Conservation (phyloP, 495 filamentous ascomycete genomes). For the Apodospora peruviana region DNA sequence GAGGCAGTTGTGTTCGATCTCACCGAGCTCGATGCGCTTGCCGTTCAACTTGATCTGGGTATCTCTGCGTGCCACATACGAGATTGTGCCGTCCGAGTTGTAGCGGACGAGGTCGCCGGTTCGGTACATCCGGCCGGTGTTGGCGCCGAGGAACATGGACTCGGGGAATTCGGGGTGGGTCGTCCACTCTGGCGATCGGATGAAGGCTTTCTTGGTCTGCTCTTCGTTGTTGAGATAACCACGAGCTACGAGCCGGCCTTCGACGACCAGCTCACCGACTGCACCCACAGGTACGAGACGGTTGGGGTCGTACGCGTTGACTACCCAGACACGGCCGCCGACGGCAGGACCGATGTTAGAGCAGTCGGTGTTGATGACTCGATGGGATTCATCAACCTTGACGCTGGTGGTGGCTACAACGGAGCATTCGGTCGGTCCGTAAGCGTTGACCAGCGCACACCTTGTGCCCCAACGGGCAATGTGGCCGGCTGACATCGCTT, state of each 20-base stretch:
- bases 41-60: slow-evolving; percentile 39
- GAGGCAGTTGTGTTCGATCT: slow-evolving; percentile 25
- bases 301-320: slow-evolving; percentile 45
- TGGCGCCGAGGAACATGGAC: no score
- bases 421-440: slow-evolving; percentile 46
- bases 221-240: slow-evolving; percentile 39
- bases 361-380: slow-evolving; percentile 9
- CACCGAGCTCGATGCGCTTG: slow-evolving; percentile 32
- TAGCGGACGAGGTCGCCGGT: slow-evolving; percentile 53
- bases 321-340: slow-evolving; percentile 48
- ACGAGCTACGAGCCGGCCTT: slow-evolving; percentile 34
- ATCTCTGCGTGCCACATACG: slow-evolving; percentile 31
- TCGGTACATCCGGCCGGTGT: slow-evolving; percentile 28
- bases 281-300: slow-evolving; percentile 44
- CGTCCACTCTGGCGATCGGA: slow-evolving; percentile 21
- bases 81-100: slow-evolving; percentile 31
- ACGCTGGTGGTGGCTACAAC: slow-evolving; percentile 24
- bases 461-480: slow-evolving; percentile 23
- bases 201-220: slow-evolving; percentile 30
- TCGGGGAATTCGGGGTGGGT: slow-evolving; percentile 27
- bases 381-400: slow-evolving; percentile 16
- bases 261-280: slow-evolving; percentile 39
- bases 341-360: slow-evolving; percentile 43
- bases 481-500: slow-evolving; percentile 17
- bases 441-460: slow-evolving; percentile 28